These are phyloP conservation scores for Xanthoceras sorbifolium DNA, from an alignment of 345 rosid genomes.

Conservation along the genomic window DNA sequence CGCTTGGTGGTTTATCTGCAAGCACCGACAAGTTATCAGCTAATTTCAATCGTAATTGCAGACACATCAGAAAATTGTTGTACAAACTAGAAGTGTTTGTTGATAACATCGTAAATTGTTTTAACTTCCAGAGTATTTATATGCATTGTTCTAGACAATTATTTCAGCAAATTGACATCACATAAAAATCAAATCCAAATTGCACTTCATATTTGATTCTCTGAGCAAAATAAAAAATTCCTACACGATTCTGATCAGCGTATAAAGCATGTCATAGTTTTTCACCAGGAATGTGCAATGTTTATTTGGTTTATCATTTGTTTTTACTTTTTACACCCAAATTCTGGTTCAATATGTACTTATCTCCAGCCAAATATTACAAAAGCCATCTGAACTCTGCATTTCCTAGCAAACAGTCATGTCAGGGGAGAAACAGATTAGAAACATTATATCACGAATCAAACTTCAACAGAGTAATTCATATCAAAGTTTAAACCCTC, in stretches of 20 bases:
- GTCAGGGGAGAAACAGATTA: background rate
- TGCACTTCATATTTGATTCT: background rate
- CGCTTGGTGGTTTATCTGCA: conserved; percentile 89
- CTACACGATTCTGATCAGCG: background rate
- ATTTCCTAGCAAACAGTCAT: background rate
- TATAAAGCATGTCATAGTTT: background rate
- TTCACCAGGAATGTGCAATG: background rate
- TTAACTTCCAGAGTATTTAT: background rate
- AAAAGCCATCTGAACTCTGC: background rate
- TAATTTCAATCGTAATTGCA: background rate
- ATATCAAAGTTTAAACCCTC: background rate
- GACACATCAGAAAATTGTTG: background rate
- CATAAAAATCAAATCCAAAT: background rate
- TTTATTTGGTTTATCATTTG: background rate
- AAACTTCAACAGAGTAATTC: background rate
- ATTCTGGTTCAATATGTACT: background rate
- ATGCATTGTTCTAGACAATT: background rate
- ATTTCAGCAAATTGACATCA: background rate
- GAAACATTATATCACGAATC: background rate
- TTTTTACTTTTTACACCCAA: background rate
- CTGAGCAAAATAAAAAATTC: background rate
- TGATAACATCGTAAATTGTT: background rate
- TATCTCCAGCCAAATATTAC: background rate
- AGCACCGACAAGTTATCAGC: conserved; percentile 13
- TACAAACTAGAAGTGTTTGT: background rate